Evolutionary conservation across 83 land plant genomes (phyloP).

Genomic region (Picea abies): DNA sequence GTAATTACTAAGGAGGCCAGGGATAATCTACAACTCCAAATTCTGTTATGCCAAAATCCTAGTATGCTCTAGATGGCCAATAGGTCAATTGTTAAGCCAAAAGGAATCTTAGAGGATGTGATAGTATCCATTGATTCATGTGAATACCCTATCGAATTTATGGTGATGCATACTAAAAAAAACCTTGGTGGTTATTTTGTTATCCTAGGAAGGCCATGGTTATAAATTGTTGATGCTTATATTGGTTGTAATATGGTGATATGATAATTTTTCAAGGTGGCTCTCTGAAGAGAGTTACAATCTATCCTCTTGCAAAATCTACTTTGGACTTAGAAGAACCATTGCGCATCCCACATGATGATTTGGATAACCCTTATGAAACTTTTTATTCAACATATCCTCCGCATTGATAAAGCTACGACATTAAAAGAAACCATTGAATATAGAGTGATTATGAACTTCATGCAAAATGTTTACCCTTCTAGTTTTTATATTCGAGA

Average conservation of each 20-base stretch:
- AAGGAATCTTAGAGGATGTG: not conserved
- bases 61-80: not conserved
- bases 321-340: not conserved
- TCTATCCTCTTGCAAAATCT: not conserved
- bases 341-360: not conserved
- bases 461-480: not conserved
- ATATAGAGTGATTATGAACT: not conserved
- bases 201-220: not conserved
- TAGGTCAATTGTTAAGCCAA: not conserved
- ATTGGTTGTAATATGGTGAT: not conserved
- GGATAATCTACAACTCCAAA: not conserved
- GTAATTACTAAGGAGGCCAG: not conserved
- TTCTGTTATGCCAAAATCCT: not conserved
- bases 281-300: not conserved
- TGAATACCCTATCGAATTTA: not conserved
- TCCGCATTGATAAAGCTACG: not conserved
- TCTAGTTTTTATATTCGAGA: not conserved
- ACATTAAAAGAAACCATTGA: not conserved
- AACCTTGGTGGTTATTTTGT: not conserved
- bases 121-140: not conserved
- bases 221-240: not conserved
- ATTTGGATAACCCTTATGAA: not conserved
- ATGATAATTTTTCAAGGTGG: not conserved
- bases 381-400: not conserved
- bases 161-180: not conserved